Evolutionary conservation across 2,329 filamentous ascomycete species (phyloP).

Genomic region (Aspergillus tanneri): DNA sequence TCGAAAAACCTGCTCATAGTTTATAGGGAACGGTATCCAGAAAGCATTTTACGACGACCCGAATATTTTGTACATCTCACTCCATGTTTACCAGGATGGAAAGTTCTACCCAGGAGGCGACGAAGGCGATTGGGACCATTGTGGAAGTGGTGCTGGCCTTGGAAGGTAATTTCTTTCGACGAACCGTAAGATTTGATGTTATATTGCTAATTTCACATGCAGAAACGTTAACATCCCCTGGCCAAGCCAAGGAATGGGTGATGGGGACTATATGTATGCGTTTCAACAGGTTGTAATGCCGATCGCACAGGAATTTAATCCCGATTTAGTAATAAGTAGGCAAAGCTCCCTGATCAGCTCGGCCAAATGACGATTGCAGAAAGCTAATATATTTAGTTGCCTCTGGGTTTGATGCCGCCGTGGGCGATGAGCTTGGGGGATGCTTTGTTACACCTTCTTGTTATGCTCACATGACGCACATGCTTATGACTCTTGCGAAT

Average conservation of each 20-base stretch:
- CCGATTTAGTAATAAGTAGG: slow-evolving; percentile 78
- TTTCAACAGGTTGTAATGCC: slow-evolving; percentile 98
- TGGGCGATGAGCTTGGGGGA: slow-evolving; percentile 86
- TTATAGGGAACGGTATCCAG: slow-evolving; percentile 83
- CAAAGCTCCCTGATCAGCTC: no score
- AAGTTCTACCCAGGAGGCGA: slow-evolving; percentile 73
- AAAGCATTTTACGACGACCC: slow-evolving; percentile 95
- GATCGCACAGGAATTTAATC: slow-evolving; percentile 87
- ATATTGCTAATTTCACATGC: slow-evolving; percentile 10
- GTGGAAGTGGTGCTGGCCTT: slow-evolving; percentile 56
- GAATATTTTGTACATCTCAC: slow-evolving; percentile 91
- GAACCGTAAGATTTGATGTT: slow-evolving; percentile 7
- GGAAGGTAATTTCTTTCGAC: slow-evolving; percentile 49
- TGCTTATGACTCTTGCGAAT: slow-evolving; percentile 91
- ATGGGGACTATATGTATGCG: slow-evolving; percentile 93
- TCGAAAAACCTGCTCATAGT: slow-evolving; percentile 18
- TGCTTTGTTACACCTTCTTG: slow-evolving; percentile 89
- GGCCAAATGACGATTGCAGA: no score
- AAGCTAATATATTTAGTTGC: slow-evolving; percentile 58
- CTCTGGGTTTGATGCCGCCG: slow-evolving; percentile 92
- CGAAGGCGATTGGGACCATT: slow-evolving; percentile 60
- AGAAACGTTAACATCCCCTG: slow-evolving; percentile 69
- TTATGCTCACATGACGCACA: slow-evolving; percentile 98
- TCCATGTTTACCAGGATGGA: slow-evolving; percentile 84
- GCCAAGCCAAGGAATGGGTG: slow-evolving; percentile 76